Evolutionary conservation across 805 yeast genomes (phyloP), one percentile per base, ranked within the genome.

Genomic region (Torulaspora indica): DNA sequence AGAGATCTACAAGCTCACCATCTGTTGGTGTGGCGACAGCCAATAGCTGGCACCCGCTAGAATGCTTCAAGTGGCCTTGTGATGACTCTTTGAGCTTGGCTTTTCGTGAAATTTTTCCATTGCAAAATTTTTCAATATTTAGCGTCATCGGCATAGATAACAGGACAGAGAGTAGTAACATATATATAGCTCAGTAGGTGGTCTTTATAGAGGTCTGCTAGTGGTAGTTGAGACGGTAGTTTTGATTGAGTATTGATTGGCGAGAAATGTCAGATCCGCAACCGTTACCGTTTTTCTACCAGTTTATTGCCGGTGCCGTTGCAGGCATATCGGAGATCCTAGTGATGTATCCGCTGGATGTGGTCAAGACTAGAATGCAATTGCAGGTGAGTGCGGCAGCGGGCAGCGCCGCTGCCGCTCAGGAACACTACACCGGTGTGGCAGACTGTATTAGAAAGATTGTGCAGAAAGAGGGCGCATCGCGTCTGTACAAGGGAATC

Each of bases 291-390:
- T 93, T 93, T 63, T 61, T 81, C 32, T 91, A 93, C 75, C 98
- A 93, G 68, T 93, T 93, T 66, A 73, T 74, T 51, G 81, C 88
- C 48, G 99, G 95, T 57, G 98, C 95, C 61, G 76, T 90, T 60
- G 98, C 99, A 51, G 99, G 99, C 53, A 89, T 93, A 51, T 87
- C 96, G 22, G 98, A 93, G 71, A 85, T 90, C 65, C 73, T 89
- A 57, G 88, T 86, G 52, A 89, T 90, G 96, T 90, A 90, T 64
- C 98, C 98, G 35, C 72, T 91, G 61, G 98, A 91, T 67, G 96
- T 93, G 51, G 96, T 93, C 61, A 91, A 91, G 75, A 91, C 98
- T 25, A 78, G 98, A 69, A 90, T 90, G 71, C 97, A 91, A 69
- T 75, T 91, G 60, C 90, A 83, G 67, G 87, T 83, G 18, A 38